Evolutionary conservation across 306 rosid species (phyloP).

Genomic region (Rubus idaeus): DNA sequence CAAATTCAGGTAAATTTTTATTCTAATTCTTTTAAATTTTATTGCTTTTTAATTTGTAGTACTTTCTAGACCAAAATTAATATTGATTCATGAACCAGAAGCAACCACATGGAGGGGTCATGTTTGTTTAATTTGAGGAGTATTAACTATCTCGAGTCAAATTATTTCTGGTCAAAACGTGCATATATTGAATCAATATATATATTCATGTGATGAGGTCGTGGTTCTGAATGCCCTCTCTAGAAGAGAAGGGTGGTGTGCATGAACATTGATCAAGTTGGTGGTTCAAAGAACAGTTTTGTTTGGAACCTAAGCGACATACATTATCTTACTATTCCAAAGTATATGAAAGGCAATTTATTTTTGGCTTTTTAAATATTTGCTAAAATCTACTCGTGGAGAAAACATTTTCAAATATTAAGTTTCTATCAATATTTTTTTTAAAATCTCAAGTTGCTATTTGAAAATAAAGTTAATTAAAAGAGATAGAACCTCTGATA

Average conservation of each 20-base stretch:
- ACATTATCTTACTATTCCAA: background rate
- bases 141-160: background rate
- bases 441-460: background rate
- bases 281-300: background rate
- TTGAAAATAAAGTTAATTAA: background rate
- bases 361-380: no score
- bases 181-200: background rate
- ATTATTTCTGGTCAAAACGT: slow-evolving; percentile 11
- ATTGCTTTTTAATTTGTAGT: background rate
- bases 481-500: background rate
- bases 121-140: slow-evolving; percentile 2
- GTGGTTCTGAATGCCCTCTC: background rate
- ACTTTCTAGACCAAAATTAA: background rate
- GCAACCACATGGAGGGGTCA: slow-evolving; percentile 54
- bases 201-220: background rate
- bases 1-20: slow-evolving; percentile 70
- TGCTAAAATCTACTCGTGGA: background rate
- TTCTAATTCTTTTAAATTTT: background rate
- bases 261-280: background rate
- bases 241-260: background rate
- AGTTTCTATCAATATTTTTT: background rate
- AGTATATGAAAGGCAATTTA: background rate
- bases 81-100: slow-evolving; percentile 26
- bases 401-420: background rate
- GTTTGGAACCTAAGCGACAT: background rate